Evolutionary conservation across 805 yeast genomes (phyloP), one percentile per base, ranked within the genome.

Genomic region (Naumovozyma castellii): DNA sequence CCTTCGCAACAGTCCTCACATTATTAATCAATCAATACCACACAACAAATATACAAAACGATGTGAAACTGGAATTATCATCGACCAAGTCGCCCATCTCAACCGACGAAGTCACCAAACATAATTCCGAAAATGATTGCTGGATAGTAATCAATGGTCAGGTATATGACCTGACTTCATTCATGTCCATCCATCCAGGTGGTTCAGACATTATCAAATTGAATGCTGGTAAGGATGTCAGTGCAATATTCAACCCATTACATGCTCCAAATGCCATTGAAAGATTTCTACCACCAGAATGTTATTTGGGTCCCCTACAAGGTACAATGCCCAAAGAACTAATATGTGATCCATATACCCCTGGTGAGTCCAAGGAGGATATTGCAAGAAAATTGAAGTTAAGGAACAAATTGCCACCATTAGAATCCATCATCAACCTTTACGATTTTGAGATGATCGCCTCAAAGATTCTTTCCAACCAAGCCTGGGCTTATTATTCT

Each of bases 401-500:
- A 36, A 53, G 54, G 34, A 70, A 66, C 27, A 64, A 68, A 42
- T 76, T 74, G 61, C 97, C 97, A 2, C 78, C 77, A 13, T 54
- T 90, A 31, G 67, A 75, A 5, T 78, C 76, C 50, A 72, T 88
- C 43, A 76, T 78, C 56, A 90, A 92, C 53, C 51, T 85, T 43
- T 80, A 77, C 51, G 97, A 90, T 60, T 87, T 90, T 56, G 97
- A 90, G 60, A 73, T 75, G 50, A 76, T 90, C 34, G 97, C 97
- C 3, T 71, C 85, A 37, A 73, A 78, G 43, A 81, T 84, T 27
- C 67, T 90, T 69, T 73, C 84, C 22, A 77, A 75, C 40, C 73
- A 75, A 25, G 97, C 92, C 0, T 84, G 97, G 94, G 92, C 92
- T 12, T 90, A 90, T 62, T 90, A 87, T 58, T 81, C 94, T 3